Conservation (phyloP, 306 rosid species). For the Trichosanthes truncata region DNA sequence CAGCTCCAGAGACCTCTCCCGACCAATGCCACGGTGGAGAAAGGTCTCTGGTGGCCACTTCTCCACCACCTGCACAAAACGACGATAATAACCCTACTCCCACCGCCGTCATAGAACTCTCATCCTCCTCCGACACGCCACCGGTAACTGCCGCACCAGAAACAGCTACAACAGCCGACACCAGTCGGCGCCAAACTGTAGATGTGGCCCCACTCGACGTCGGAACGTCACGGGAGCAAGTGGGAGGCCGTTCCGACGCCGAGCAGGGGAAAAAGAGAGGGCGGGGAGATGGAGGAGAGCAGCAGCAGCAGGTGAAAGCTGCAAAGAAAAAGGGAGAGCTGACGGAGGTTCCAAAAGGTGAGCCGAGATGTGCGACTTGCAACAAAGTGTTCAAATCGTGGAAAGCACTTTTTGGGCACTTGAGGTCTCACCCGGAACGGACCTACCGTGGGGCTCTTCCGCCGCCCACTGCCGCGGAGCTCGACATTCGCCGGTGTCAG, state of each 20-base stretch:
- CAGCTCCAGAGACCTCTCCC: neutral
- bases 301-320: conserved; percentile 3
- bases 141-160: neutral
- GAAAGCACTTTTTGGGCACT: conserved; percentile 29
- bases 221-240: neutral
- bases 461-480: conserved; percentile 10
- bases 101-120: neutral
- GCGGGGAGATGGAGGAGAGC: neutral
- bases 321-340: neutral
- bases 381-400: conserved; percentile 10
- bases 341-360: conserved; percentile 8
- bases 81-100: neutral
- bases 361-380: conserved; percentile 4
- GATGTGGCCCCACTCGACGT: neutral
- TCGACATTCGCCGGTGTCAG: neutral
- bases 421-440: conserved; percentile 24
- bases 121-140: neutral
- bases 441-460: conserved; percentile 19
- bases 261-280: neutral
- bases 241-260: neutral
- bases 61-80: neutral
- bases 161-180: neutral
- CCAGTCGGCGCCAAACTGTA: neutral
- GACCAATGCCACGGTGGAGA: neutral
- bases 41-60: neutral